Conservation (phyloP, 1,284 basidiomycete species). For the Boletus mariae region DNA sequence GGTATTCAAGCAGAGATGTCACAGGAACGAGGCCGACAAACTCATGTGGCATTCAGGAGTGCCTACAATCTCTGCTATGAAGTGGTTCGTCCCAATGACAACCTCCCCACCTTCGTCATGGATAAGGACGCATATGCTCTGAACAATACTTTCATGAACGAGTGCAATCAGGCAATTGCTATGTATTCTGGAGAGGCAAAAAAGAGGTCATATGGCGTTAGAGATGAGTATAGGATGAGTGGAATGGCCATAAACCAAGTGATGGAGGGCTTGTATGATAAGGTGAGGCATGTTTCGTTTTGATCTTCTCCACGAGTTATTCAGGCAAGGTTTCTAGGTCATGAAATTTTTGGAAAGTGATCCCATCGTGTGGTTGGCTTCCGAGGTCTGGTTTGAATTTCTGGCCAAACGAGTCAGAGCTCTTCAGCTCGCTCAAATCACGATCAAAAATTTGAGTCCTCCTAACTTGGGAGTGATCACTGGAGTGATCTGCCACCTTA, state of each 20-base stretch:
- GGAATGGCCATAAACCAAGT: not conserved
- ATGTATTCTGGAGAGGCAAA: not conserved
- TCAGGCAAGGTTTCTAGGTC: not conserved
- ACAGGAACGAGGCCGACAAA: constrained; percentile 1
- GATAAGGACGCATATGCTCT: not conserved
- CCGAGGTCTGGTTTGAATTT: not conserved
- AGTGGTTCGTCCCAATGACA: constrained; percentile 6
- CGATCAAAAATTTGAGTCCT: not conserved
- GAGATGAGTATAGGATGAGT: not conserved
- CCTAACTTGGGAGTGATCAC: not conserved
- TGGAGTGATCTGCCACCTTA: not conserved
- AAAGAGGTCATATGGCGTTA: not conserved
- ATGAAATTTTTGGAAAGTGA: not conserved
- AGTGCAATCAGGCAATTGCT: not conserved
- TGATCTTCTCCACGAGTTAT: not conserved
- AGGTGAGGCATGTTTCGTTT: not conserved
- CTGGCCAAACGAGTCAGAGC: not conserved
- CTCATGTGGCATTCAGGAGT: constrained; percentile 10
- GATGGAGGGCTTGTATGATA: not conserved
- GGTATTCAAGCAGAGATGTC: constrained; percentile 14
- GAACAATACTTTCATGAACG: not conserved
- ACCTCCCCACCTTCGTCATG: not conserved
- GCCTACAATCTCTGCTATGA: constrained; percentile 17
- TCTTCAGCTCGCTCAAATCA: not conserved
- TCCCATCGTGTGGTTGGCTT: not conserved